Evolutionary conservation across 208 protist species (phyloP).

Genomic region (Trypanosoma platydactyli): DNA sequence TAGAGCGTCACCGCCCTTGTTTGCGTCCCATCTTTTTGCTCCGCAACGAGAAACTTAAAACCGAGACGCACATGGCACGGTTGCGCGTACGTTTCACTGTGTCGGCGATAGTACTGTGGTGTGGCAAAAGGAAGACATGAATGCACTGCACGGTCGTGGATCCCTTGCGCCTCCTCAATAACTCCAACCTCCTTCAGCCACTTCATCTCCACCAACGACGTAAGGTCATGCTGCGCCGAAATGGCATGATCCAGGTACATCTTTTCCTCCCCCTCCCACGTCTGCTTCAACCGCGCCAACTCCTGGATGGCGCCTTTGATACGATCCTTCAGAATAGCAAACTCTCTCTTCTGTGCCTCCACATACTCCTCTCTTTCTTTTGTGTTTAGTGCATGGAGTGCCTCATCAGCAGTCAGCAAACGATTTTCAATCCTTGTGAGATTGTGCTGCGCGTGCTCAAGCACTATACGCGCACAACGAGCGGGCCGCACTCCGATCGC

Average conservation of each 20-base stretch:
- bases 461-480: slow-evolving; percentile 60
- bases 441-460: slow-evolving; percentile 67
- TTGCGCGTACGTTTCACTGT: slow-evolving; percentile 82
- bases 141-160: slow-evolving; percentile 71
- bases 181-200: slow-evolving; percentile 61
- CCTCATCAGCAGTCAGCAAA: slow-evolving; percentile 45
- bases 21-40: not conserved
- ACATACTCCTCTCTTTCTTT: slow-evolving; percentile 3
- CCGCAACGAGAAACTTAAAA: slow-evolving; percentile 58
- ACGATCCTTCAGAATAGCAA: slow-evolving; percentile 64
- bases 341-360: slow-evolving; percentile 57
- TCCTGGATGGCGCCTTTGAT: slow-evolving; percentile 44
- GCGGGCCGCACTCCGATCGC: slow-evolving; percentile 76
- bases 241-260: slow-evolving; percentile 48
- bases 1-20: slow-evolving; percentile 21
- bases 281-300: slow-evolving; percentile 33
- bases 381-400: slow-evolving; percentile 31
- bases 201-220: slow-evolving; percentile 63
- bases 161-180: slow-evolving; percentile 57
- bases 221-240: slow-evolving; percentile 47
- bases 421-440: slow-evolving; percentile 59
- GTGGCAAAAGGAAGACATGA: slow-evolving; percentile 74
- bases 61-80: slow-evolving; percentile 80
- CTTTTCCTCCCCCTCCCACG: slow-evolving; percentile 71
- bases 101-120: slow-evolving; percentile 85